Conservation (phyloP, 495 filamentous ascomycete species). For the Podospora didyma region DNA sequence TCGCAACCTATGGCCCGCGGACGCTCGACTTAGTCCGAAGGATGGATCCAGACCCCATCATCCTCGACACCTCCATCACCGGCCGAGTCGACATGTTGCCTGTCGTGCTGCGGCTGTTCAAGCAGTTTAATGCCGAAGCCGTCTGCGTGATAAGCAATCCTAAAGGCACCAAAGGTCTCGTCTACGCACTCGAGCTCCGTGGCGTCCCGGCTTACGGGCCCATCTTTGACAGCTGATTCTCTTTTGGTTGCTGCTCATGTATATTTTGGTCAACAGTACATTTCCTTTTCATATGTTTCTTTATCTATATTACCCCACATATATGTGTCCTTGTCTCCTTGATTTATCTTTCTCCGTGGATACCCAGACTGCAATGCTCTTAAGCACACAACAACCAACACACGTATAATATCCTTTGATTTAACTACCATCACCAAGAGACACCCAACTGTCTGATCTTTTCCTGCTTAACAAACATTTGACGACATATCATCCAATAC, state of each 20-base stretch:
- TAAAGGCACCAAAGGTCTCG: slow-evolving; percentile 47
- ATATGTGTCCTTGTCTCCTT: too few relatives aligned
- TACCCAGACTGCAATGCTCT: background rate
- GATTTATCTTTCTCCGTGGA: background rate
- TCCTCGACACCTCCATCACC: slow-evolving; percentile 38
- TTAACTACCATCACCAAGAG: too few relatives aligned
- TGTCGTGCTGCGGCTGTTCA: slow-evolving; percentile 51
- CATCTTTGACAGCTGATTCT: slow-evolving; percentile 66
- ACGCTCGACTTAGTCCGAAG: slow-evolving; percentile 36
- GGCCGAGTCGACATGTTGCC: slow-evolving; percentile 43
- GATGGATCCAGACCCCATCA: slow-evolving; percentile 36
- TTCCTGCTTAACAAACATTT: too few relatives aligned
- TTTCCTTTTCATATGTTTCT: background rate
- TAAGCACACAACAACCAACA: too few relatives aligned
- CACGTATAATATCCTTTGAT: too few relatives aligned
- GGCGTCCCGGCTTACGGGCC: slow-evolving; percentile 71
- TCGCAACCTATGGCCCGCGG: slow-evolving; percentile 39
- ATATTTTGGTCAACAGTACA: background rate
- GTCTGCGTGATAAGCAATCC: slow-evolving; percentile 71
- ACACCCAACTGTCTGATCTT: too few relatives aligned
- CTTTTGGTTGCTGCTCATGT: background rate
- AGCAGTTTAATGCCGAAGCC: slow-evolving; percentile 61
- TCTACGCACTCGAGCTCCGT: slow-evolving; percentile 64
- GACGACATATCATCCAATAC: too few relatives aligned
- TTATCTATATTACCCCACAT: background rate